A percentile compares a stretch with the other conserved stretches of the same genome.
Conservation (phyloP, 2,329 filamentous ascomycete genomes). For the Aspergillus tubingensis region DNA sequence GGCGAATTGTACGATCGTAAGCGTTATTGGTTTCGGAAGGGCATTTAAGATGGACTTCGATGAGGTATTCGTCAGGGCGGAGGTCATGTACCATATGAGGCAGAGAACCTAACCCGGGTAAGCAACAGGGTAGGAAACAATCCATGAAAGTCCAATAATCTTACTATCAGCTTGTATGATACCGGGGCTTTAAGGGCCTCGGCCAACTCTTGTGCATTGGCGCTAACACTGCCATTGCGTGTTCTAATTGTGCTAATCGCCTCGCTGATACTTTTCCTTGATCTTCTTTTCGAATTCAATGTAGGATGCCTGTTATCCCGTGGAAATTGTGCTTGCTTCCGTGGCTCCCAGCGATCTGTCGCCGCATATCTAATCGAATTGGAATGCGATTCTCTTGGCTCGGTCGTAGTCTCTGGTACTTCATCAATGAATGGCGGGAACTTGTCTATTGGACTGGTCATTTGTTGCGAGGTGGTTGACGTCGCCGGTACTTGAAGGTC, state of each 20-base stretch:
- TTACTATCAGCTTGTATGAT: slow-evolving; percentile 83
- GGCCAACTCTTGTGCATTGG: slow-evolving; percentile 90
- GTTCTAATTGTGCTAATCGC: slow-evolving; percentile 81
- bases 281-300: slow-evolving; percentile 56
- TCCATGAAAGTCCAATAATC: slow-evolving; percentile 26
- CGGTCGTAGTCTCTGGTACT: slow-evolving; percentile 30
- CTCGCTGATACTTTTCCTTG: slow-evolving; percentile 86
- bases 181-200: slow-evolving; percentile 88
- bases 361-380: slow-evolving; percentile 35
- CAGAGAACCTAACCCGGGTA: slow-evolving; percentile 69
- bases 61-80: slow-evolving; percentile 93
- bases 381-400: slow-evolving; percentile 27
- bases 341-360: slow-evolving; percentile 63
- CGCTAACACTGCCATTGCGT: slow-evolving; percentile 80
- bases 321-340: slow-evolving; percentile 54
- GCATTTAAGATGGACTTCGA: slow-evolving; percentile 95
- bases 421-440: slow-evolving; percentile 48
- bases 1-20: slow-evolving; percentile 90
- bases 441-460: slow-evolving; percentile 42
- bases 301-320: slow-evolving; percentile 44
- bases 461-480: slow-evolving; percentile 31
- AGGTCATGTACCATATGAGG: slow-evolving; percentile 90
- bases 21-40: slow-evolving; percentile 84
- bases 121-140: slow-evolving; percentile 12
- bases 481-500: slow-evolving; percentile 36